Percentiles rank a stretch among this genome's conserved stretches.
phyloP scores from a whole-genome alignment of 345 rosid genomes.

The Kandelia obovata region DNA sequence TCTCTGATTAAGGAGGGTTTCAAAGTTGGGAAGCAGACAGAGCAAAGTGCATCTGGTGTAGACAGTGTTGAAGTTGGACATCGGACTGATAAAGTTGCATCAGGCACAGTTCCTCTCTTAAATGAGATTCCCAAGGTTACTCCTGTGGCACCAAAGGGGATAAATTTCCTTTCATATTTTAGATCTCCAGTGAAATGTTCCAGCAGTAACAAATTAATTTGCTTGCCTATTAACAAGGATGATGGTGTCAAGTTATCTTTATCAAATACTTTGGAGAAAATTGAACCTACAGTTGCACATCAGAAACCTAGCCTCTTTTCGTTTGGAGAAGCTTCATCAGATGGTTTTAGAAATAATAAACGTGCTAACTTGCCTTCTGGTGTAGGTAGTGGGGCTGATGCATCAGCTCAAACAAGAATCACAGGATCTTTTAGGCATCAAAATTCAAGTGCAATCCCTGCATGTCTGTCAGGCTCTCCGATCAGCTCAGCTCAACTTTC shows the following conservation, averaged over 20 bases:
- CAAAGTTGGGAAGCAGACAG: constrained; percentile 20
- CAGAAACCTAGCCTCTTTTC: constrained; percentile 12
- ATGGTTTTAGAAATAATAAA: constrained; percentile 8
- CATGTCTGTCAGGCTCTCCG: constrained; percentile 21
- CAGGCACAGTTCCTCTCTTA: constrained; percentile 15
- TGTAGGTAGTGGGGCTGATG: constrained; percentile 9
- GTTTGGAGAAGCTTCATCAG: constrained; percentile 11
- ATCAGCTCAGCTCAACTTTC: constrained; percentile 30
- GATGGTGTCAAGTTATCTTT: constrained; percentile 13
- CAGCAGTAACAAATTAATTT: constrained; percentile 17
- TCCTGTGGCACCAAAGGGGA: constrained; percentile 30
- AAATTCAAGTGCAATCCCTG: constrained; percentile 17
- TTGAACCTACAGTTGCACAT: constrained; percentile 8
- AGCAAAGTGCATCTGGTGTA: constrained; percentile 19
- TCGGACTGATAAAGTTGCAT: constrained; percentile 17
- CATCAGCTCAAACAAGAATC: constrained; percentile 23
- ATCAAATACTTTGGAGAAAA: constrained; percentile 21
- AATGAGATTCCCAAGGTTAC: constrained; percentile 25
- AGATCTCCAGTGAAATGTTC: constrained; percentile 32
- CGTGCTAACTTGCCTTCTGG: constrained; percentile 18
- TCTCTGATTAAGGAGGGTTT: constrained; percentile 19
- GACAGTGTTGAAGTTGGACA: background rate
- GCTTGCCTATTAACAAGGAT: constrained; percentile 14
- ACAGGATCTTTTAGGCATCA: constrained; percentile 14
- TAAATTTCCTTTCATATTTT: constrained; percentile 59